A percentile compares a stretch with the other conserved stretches of the same genome.
These are phyloP conservation scores for Carex littledalei DNA, from an alignment of 176 grass and related monocot genomes.

Conservation along the genomic window DNA sequence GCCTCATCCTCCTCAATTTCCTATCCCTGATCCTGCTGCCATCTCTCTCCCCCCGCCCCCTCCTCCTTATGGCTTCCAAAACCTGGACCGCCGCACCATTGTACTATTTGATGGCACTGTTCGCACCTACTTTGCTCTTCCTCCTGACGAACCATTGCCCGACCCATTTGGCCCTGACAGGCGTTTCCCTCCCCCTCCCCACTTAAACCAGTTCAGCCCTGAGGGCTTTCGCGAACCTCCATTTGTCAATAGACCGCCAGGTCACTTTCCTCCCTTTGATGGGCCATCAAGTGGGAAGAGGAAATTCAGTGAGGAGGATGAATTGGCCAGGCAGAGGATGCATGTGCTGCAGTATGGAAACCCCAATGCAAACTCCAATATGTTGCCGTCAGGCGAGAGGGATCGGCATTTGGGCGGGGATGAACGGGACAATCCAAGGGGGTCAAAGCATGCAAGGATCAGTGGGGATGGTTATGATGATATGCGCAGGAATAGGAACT, in stretches of 20 bases:
- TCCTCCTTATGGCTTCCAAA: slow-evolving; percentile 54
- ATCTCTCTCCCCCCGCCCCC: slow-evolving; percentile 28
- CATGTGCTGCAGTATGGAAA: slow-evolving; percentile 36
- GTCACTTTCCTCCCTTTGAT: slow-evolving; percentile 25
- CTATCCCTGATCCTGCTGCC: slow-evolving; percentile 26
- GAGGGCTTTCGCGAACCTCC: neutral
- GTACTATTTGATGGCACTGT: slow-evolving; percentile 45
- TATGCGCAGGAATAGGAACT: slow-evolving; percentile 8
- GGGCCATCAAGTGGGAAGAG: slow-evolving; percentile 30
- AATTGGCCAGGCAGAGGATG: slow-evolving; percentile 36
- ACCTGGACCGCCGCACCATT: slow-evolving; percentile 56
- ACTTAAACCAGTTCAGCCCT: slow-evolving; percentile 24
- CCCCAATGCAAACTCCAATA: neutral
- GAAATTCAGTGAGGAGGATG: slow-evolving; percentile 39
- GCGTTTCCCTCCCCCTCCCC: slow-evolving; percentile 13
- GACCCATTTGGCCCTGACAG: neutral
- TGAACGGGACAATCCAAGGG: slow-evolving; percentile 37
- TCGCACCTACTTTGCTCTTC: slow-evolving; percentile 62
- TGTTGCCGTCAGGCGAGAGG: neutral
- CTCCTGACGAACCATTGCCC: slow-evolving; percentile 45
- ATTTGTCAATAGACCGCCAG: slow-evolving; percentile 23
- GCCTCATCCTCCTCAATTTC: slow-evolving; percentile 6
- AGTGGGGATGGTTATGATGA: slow-evolving; percentile 28
- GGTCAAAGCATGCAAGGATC: slow-evolving; percentile 53
- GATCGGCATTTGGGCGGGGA: slow-evolving; percentile 5